phyloP scores from a whole-genome alignment of 352 stramenopile genomes.

The Pythium dissotocum region DNA sequence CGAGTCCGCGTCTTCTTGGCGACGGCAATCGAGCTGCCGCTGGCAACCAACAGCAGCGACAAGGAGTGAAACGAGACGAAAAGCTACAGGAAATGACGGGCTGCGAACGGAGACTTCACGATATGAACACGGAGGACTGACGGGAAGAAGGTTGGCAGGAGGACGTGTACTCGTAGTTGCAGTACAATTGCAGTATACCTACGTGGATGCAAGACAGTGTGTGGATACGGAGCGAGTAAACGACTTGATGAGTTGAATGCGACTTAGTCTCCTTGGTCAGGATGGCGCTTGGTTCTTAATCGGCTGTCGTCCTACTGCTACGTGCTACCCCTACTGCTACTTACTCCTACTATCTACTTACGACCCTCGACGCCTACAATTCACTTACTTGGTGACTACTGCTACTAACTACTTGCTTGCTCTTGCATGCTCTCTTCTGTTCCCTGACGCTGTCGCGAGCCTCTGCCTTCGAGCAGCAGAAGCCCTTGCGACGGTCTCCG shows the following conservation, averaged over 20 bases:
- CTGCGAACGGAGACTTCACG: not conserved
- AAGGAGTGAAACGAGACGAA: not conserved
- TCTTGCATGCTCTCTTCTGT: not conserved
- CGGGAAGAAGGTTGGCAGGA: not conserved
- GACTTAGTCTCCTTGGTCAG: not conserved
- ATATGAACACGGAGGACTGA: not conserved
- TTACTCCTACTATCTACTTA: slow-evolving; percentile 52
- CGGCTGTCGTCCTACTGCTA: slow-evolving; percentile 35
- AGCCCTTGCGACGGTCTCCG: not conserved
- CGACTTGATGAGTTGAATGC: not conserved
- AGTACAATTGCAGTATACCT: not conserved
- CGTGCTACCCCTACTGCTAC: slow-evolving; percentile 36
- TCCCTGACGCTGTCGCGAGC: slow-evolving; percentile 1
- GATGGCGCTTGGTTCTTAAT: slow-evolving; percentile 7
- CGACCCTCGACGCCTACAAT: slow-evolving; percentile 23
- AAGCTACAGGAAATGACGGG: not conserved
- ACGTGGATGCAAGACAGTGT: not conserved
- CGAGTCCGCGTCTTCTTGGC: not conserved
- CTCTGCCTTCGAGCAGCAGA: slow-evolving; percentile 26
- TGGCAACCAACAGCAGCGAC: not conserved
- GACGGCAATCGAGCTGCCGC: not conserved
- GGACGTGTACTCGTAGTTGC: not conserved
- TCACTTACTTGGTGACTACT: slow-evolving; percentile 28
- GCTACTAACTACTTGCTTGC: slow-evolving; percentile 24
- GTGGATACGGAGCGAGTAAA: not conserved